Evolutionary conservation across 306 rosid species (phyloP).

Genomic region (Mucuna pruriens): DNA sequence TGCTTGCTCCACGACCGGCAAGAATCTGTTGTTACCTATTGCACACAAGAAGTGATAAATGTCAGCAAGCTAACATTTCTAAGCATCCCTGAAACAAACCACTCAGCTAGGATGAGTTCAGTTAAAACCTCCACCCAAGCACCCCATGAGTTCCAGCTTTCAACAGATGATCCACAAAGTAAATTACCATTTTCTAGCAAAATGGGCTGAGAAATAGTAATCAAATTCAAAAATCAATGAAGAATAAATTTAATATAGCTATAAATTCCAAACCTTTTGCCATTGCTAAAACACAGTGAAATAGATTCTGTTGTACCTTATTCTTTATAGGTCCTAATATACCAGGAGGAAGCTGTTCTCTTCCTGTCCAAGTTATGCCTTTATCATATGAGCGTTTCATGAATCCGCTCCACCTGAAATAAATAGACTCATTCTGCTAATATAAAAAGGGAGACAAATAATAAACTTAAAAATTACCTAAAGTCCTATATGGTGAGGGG

Average conservation of each 20-base stretch:
- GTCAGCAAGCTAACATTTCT: slow-evolving; percentile 36
- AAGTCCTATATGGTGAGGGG: slow-evolving; percentile 1
- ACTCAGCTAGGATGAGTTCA: slow-evolving; percentile 25
- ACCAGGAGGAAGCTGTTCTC: slow-evolving; percentile 98
- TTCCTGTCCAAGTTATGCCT: slow-evolving; percentile 76
- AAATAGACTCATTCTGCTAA: slow-evolving; percentile 6
- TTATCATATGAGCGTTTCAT: slow-evolving; percentile 83
- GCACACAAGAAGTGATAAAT: slow-evolving; percentile 34
- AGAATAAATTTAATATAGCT: neutral
- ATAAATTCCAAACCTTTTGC: slow-evolving; percentile 18
- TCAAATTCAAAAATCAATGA: slow-evolving; percentile 26
- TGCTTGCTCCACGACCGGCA: slow-evolving; percentile 84
- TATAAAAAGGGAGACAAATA: neutral
- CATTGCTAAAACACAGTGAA: neutral
- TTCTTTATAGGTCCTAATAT: slow-evolving; percentile 97
- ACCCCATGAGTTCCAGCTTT: slow-evolving; percentile 99
- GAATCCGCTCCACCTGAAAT: slow-evolving; percentile 90
- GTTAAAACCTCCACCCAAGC: slow-evolving; percentile 87
- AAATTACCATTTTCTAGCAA: slow-evolving; percentile 75
- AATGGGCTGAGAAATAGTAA: slow-evolving; percentile 70
- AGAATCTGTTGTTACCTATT: slow-evolving; percentile 69
- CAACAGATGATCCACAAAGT: slow-evolving; percentile 96
- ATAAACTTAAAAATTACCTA: slow-evolving; percentile 11
- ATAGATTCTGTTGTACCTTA: slow-evolving; percentile 60
- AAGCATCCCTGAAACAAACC: slow-evolving; percentile 26